Base-by-base conservation (phyloP, 2,329 filamentous ascomycete genomes). In the Sporothrix brunneoviolacea region DNA sequence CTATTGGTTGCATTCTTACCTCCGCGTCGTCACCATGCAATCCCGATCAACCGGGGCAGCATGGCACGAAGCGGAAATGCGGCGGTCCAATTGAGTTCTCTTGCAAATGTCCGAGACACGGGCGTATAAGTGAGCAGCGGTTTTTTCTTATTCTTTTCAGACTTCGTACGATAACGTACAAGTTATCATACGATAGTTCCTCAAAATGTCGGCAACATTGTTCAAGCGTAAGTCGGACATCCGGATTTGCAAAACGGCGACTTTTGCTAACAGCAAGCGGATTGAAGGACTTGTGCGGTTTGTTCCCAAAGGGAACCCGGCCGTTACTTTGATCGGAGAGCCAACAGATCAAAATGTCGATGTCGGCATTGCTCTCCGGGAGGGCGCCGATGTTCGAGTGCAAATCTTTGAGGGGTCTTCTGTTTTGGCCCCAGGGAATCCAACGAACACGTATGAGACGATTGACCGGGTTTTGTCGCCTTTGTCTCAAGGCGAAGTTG, bases 381-480 rank as follows among this genome's bases (percentile, higher is more conserved):
- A 76, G 40, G 76, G 76, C 32, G 67, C 77, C 54, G 74, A 81
- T 36, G 78, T 84, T 32, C 59, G 70, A 24, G 78, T 80, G 39
- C 69, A 70, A 35, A 68, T 80, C 7, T 83, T 78, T 66, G 77
- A 73, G 21, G 80, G 81, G 16, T 68, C 66, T 1, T 84, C 81
- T 2, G 75, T 81, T 2, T 64, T 84, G 40, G 67, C 64, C 22
- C 73, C 79, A 0, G 81, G 80, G 3, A 62, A 67, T 19, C 67
- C 68, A 12, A 82, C 79, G 1, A 73, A 67, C 28, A 66, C 68
- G 54, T 64, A 65, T 4, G 72, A 72, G 59, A 62, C 65, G 33
- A 69, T 78, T 55, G 68, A 67, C 48, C 65, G 68, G 4, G 60
- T 82, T 12, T 66, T 82, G 36, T 78, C 77, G 3, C 76, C 76